Percentiles rank a stretch among this genome's conserved stretches.
phyloP scores from a whole-genome alignment of 805 yeast genomes.

The Hanseniaspora hatyaiensis region DNA sequence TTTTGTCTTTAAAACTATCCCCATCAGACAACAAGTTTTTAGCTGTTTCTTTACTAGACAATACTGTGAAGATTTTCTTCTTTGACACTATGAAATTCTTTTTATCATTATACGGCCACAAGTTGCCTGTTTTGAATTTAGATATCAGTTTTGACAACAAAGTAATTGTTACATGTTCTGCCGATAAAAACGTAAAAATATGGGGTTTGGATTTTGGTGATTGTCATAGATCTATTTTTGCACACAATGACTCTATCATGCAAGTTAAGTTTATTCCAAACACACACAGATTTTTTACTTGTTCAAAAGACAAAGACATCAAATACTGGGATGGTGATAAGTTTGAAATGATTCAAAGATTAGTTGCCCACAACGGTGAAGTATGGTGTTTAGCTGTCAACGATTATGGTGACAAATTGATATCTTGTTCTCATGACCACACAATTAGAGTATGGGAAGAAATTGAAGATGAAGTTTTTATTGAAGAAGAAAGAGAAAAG shows the following conservation, averaged over 20 bases:
- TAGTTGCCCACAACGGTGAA: slow-evolving; percentile 80
- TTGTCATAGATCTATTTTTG: slow-evolving; percentile 92
- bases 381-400: slow-evolving; percentile 88
- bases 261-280: slow-evolving; percentile 70
- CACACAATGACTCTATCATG: slow-evolving; percentile 94
- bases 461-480: slow-evolving; percentile 87
- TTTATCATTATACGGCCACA: slow-evolving; percentile 87
- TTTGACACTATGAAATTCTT: slow-evolving; percentile 77
- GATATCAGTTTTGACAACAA: slow-evolving; percentile 87
- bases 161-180: slow-evolving; percentile 80
- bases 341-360: slow-evolving; percentile 82
- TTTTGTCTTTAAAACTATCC: slow-evolving; percentile 65
- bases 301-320: slow-evolving; percentile 76
- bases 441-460: slow-evolving; percentile 87
- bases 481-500: slow-evolving; percentile 92
- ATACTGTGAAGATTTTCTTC: slow-evolving; percentile 90
- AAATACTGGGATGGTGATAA: slow-evolving; percentile 99
- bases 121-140: slow-evolving; percentile 82
- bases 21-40: slow-evolving; percentile 58
- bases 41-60: slow-evolving; percentile 79
- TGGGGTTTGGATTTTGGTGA: slow-evolving; percentile 99
- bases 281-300: slow-evolving; percentile 80
- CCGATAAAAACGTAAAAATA: slow-evolving; percentile 91
- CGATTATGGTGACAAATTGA: slow-evolving; percentile 54
- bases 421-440: slow-evolving; percentile 85